Conservation (phyloP, 2,329 filamentous ascomycete species). For the Penicillium sp. region DNA sequence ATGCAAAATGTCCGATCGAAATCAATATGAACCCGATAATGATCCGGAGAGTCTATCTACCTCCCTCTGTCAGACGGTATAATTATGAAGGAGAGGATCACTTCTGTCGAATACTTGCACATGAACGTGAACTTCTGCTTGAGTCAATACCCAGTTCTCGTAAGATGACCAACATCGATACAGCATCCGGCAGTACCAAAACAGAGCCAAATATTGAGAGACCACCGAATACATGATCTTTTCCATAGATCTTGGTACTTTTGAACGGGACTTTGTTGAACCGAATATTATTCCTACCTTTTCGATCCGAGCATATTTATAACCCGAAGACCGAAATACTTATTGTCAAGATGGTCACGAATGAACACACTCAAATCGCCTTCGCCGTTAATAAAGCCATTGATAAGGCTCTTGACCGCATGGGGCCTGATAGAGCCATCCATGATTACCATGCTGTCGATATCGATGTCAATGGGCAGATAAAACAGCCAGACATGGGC, state of each 20-base stretch:
- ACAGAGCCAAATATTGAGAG: background rate
- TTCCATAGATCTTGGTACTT: background rate
- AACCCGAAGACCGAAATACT: background rate
- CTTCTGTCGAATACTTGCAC: background rate
- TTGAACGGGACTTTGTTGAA: slow-evolving; percentile 1
- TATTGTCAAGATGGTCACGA: slow-evolving; percentile 1
- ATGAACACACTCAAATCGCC: background rate
- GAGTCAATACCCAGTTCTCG: background rate
- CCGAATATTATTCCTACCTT: background rate
- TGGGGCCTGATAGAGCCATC: background rate
- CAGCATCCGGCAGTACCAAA: background rate
- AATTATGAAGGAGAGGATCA: background rate
- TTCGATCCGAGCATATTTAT: background rate
- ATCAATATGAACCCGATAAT: background rate
- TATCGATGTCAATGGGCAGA: background rate
- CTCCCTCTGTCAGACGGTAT: background rate
- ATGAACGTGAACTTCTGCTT: background rate
- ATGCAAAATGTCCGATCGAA: background rate
- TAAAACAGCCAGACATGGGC: slow-evolving; percentile 7
- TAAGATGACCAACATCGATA: background rate
- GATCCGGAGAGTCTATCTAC: background rate
- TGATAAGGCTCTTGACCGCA: background rate
- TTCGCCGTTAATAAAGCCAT: background rate
- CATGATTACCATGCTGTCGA: background rate
- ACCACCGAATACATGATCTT: slow-evolving; percentile 6